phyloP scores from a whole-genome alignment of 805 yeast genomes.

The Spathaspora sp. region DNA sequence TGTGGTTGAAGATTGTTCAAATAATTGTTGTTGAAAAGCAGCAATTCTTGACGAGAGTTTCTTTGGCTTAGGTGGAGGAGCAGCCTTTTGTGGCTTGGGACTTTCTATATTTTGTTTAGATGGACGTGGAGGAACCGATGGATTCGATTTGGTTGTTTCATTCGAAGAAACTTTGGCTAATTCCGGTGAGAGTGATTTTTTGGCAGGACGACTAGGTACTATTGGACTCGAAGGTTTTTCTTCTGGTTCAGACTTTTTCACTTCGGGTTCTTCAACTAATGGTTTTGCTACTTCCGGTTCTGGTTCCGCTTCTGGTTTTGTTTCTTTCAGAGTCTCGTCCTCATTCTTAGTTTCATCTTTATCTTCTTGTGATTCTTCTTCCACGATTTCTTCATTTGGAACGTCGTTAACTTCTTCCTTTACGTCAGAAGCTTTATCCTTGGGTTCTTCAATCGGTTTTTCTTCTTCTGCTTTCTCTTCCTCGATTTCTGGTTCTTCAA shows the following conservation, averaged over 20 bases:
- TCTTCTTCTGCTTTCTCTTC: background rate
- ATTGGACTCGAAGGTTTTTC: background rate
- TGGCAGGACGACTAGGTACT: conserved; percentile 2
- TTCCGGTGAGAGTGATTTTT: background rate
- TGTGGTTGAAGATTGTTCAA: conserved; percentile 32
- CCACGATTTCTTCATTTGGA: background rate
- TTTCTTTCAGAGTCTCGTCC: background rate
- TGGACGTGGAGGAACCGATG: conserved; percentile 7
- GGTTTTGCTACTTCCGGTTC: background rate
- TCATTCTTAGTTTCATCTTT: background rate
- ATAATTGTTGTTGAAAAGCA: conserved; percentile 70
- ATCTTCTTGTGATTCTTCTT: background rate
- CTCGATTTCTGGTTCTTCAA: background rate
- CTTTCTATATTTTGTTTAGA: background rate
- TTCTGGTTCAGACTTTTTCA: background rate
- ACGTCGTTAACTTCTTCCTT: background rate
- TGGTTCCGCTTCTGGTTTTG: background rate
- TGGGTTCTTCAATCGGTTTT: background rate
- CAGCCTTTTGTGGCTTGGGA: conserved; percentile 12
- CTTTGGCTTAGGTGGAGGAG: conserved; percentile 69
- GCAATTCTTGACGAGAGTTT: conserved; percentile 77
- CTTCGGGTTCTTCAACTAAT: background rate
- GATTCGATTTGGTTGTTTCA: background rate
- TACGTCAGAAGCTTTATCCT: background rate
- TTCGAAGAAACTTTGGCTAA: background rate